These are phyloP conservation scores for Cutaneotrichosporon daszewskae DNA, from an alignment of 1,284 basidiomycete genomes.

Conservation along the genomic window DNA sequence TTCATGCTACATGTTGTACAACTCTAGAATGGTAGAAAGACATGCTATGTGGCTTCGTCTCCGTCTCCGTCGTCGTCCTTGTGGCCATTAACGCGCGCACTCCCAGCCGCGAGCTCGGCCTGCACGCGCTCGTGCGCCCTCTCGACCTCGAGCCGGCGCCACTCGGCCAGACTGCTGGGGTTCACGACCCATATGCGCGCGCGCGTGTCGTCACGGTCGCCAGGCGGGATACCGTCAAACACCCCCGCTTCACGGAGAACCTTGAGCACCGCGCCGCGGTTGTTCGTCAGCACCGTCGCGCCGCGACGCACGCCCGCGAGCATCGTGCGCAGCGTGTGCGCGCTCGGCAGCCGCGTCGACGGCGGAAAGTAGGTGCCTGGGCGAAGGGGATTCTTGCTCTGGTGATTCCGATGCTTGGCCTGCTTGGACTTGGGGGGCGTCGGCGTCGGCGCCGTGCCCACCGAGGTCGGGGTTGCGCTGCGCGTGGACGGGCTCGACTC, in stretches of 20 bases:
- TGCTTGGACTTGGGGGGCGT: background rate
- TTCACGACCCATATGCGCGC: conserved; percentile 42
- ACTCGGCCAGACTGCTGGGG: conserved; percentile 38
- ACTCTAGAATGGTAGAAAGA: too few species aligned
- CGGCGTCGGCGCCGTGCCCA: background rate
- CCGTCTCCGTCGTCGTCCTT: too few species aligned
- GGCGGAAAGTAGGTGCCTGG: conserved; percentile 13
- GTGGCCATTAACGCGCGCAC: too few species aligned
- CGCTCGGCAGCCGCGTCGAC: conserved; percentile 23
- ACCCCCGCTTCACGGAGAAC: conserved; percentile 38
- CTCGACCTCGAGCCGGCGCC: conserved; percentile 39
- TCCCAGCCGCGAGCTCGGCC: background rate
- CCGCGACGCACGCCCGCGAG: conserved; percentile 20
- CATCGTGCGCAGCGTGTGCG: conserved; percentile 38
- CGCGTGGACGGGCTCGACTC: background rate
- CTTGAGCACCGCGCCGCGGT: conserved; percentile 40
- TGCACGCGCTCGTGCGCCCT: conserved; percentile 16
- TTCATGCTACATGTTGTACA: too few species aligned
- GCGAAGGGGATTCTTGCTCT: conserved; percentile 8
- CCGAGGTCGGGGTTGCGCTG: background rate
- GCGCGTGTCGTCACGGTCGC: background rate
- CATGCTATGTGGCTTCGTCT: too few species aligned
- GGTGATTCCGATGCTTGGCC: background rate
- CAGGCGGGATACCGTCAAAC: conserved; percentile 26
- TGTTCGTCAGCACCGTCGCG: conserved; percentile 43